Percentiles rank a stretch among this genome's conserved stretches.
Conservation (phyloP, 192 early-diverging fungal species). For the Coemansia sp. region DNA sequence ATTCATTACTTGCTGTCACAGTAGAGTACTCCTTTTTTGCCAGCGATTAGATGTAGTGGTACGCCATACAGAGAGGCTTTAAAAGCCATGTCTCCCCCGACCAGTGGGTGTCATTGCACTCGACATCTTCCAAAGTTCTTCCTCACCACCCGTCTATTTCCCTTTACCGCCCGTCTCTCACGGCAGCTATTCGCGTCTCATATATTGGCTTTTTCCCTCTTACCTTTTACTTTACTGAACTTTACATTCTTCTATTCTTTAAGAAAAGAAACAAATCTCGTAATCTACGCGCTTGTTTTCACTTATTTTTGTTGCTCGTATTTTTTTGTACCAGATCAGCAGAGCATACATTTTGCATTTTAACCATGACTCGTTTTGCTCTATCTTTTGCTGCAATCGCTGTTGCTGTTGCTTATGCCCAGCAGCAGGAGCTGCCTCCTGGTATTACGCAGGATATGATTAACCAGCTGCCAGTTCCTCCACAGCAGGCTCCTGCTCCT, state of each 20-base stretch:
- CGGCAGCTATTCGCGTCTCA: neutral
- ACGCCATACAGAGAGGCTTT: neutral
- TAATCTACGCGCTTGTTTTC: slow-evolving; percentile 1
- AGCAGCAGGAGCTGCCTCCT: slow-evolving; percentile 36
- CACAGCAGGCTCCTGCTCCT: slow-evolving; percentile 45
- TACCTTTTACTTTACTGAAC: neutral
- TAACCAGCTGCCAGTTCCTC: slow-evolving; percentile 45
- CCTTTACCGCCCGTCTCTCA: neutral
- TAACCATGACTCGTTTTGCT: slow-evolving; percentile 34
- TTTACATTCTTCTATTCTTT: neutral
- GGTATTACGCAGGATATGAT: slow-evolving; percentile 41
- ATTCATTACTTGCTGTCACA: neutral
- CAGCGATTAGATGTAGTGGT: neutral
- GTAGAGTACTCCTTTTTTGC: slow-evolving; percentile 1
- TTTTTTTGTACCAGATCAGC: neutral
- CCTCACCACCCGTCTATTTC: slow-evolving; percentile 5
- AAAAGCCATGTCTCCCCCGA: neutral
- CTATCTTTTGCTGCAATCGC: slow-evolving; percentile 35
- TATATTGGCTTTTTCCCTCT: neutral
- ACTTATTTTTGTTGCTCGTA: neutral
- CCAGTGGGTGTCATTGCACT: neutral
- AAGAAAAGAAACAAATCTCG: neutral
- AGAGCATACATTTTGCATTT: neutral
- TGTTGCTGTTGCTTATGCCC: slow-evolving; percentile 13
- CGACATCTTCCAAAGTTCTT: neutral